Evolutionary conservation across 169 alveolate genomes (phyloP), one percentile per base, ranked within the genome.

Genomic region (Cytauxzoon felis): DNA sequence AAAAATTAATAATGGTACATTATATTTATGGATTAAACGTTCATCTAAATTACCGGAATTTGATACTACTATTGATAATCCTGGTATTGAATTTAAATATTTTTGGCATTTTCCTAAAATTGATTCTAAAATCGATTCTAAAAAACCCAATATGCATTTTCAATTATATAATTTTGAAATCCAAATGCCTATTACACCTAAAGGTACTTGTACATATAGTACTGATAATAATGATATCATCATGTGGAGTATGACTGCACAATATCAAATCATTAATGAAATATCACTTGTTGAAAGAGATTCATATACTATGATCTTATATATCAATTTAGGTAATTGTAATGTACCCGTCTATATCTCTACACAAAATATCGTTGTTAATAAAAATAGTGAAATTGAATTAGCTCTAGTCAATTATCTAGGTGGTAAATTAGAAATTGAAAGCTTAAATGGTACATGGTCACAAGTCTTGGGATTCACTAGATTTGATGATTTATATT

Each of bases 381-480:
- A 23, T 2, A 30, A 48, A 24, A 33, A 32, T 11, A n/a, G 40
- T 48, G 68, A 36, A 21, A 61, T 63, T 3, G 68, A 73, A 38
- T 13, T 53, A 30, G 29, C 67, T 13, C 41, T 53, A 7, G 41
- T 73, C 5, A 67, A 73, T 27, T 50, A 73, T 32, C 62, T 73
- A 21, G 84, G 78, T 8, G 84, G 84, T 0, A 73, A 45, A 33
- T 48, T 73, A 24, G 78, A 73, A 33, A 58, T 73, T n/a, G 84
- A 61, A 23, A 66, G 56, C 29, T 30, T 30, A 8, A 47, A 32
- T 18, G 70, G 64, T 0, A 38, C 49, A 11, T 73, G 84, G 84
- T 40, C 84, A 16, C 65, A 26, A 26, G 43, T 73, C 33, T n/a
- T 41, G 27, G 50, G 43, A 18, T 29, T 32, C 26, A 50, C 34